Evolutionary conservation across 2,329 filamentous ascomycete species (phyloP).

Genomic region (Exutisphaerella laricina): DNA sequence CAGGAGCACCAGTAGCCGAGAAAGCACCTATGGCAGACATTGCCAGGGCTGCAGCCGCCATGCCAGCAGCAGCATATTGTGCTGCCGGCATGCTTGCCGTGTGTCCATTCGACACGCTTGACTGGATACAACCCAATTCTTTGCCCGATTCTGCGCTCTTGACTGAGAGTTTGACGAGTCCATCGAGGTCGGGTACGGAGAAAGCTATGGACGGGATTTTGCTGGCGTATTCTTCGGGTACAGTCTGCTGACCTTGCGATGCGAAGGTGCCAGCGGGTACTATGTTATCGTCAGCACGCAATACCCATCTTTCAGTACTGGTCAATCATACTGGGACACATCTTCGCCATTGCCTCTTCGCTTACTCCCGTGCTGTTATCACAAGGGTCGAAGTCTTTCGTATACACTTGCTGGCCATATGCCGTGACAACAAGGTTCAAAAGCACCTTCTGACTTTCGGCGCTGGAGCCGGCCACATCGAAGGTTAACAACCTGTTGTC

Average conservation of each 20-base stretch:
- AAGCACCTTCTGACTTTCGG: conserved; percentile 69
- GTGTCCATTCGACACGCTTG: conserved; percentile 80
- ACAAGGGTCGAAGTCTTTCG: conserved; percentile 79
- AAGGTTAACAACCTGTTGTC: conserved; percentile 68
- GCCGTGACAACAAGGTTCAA: conserved; percentile 71
- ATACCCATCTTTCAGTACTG: background rate
- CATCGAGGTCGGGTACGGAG: conserved; percentile 81
- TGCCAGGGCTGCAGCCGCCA: conserved; percentile 76
- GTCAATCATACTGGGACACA: conserved; percentile 67
- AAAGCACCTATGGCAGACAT: conserved; percentile 67
- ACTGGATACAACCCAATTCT: conserved; percentile 75
- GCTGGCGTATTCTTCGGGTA: conserved; percentile 65
- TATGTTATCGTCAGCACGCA: conserved; percentile 31
- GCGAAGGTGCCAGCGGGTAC: conserved; percentile 70
- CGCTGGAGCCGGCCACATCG: conserved; percentile 73
- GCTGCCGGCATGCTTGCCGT: conserved; percentile 69
- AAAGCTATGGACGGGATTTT: conserved; percentile 87
- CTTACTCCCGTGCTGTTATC: conserved; percentile 32
- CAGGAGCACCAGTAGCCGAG: conserved; percentile 50
- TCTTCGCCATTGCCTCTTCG: conserved; percentile 52
- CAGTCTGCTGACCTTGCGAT: conserved; percentile 64
- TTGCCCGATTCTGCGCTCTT: conserved; percentile 54
- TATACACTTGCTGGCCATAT: conserved; percentile 77
- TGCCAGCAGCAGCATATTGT: conserved; percentile 74
- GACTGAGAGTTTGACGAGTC: conserved; percentile 73